Percentiles rank a stretch among this genome's conserved stretches.
These are phyloP conservation scores for Senna siamea DNA, from an alignment of 306 rosid species.

Conservation along the genomic window DNA sequence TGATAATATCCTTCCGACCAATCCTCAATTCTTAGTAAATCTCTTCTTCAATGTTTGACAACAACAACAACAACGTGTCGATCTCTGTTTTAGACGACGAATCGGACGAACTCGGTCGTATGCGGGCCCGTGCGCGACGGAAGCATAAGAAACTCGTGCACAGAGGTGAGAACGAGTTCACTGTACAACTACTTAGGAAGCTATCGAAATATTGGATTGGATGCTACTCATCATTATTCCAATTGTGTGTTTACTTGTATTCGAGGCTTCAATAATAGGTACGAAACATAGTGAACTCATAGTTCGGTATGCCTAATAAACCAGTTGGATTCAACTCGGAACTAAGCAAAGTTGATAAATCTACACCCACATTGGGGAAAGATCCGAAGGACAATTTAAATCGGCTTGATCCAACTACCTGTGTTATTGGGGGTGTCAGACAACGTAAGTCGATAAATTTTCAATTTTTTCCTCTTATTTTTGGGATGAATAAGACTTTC, in stretches of 20 bases:
- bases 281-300: conserved; percentile 39
- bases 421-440: conserved; percentile 71
- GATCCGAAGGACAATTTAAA: conserved; percentile 65
- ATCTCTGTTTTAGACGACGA: conserved; percentile 80
- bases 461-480: background rate
- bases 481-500: background rate
- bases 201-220: conserved; percentile 85
- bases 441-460: conserved; percentile 62
- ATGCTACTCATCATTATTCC: conserved; percentile 61
- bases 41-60: conserved; percentile 56
- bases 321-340: background rate
- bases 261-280: conserved; percentile 63
- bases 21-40: background rate
- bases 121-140: conserved; percentile 73
- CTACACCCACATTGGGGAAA: conserved; percentile 38
- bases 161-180: conserved; percentile 47
- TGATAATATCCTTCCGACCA: background rate
- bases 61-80: conserved; percentile 58
- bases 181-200: conserved; percentile 47
- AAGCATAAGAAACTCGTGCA: conserved; percentile 70
- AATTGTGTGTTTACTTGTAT: conserved; percentile 60
- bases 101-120: conserved; percentile 75
- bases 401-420: conserved; percentile 76
- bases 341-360: conserved; percentile 20
- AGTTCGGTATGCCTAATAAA: conserved; percentile 1